Percentiles rank a stretch among this genome's conserved stretches.
These are phyloP conservation scores for Thalassiosira ordinaria DNA, from an alignment of 352 stramenopile species.

Conservation along the genomic window DNA sequence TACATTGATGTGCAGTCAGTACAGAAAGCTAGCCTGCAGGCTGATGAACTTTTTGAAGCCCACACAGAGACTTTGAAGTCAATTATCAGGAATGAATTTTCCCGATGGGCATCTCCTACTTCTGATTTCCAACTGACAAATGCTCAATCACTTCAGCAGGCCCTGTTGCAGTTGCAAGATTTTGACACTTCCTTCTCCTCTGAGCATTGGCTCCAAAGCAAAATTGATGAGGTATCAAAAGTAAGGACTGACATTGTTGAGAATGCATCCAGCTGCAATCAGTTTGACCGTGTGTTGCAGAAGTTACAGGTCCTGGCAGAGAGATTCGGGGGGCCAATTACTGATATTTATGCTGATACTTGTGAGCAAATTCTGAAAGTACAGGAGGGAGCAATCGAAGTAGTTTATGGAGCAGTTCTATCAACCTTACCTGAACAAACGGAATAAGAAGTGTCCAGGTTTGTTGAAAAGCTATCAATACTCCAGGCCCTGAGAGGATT, in stretches of 20 bases:
- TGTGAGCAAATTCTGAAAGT: no score
- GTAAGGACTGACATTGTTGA: slow-evolving; percentile 7
- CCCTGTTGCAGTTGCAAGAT: slow-evolving; percentile 3
- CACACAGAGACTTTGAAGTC: slow-evolving; percentile 2
- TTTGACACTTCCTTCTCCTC: slow-evolving; percentile 8
- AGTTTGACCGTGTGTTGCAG: slow-evolving; percentile 9
- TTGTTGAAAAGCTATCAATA: slow-evolving; percentile 15
- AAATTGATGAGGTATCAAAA: not conserved
- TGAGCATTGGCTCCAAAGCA: slow-evolving; percentile 12
- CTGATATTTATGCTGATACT: not conserved
- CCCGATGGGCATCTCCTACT: not conserved
- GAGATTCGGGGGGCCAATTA: slow-evolving; percentile 1
- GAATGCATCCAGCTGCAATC: slow-evolving; percentile 7
- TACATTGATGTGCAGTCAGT: slow-evolving; percentile 22
- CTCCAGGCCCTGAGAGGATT: not conserved
- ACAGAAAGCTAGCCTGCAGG: not conserved
- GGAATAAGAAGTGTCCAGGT: not conserved
- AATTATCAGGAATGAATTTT: slow-evolving; percentile 3
- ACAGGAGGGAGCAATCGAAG: not conserved
- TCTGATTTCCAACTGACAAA: not conserved
- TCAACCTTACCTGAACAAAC: not conserved
- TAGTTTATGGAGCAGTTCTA: not conserved
- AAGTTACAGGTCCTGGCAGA: slow-evolving; percentile 14
- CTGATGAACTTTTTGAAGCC: slow-evolving; percentile 4
- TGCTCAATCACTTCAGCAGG: not conserved